phyloP scores from a whole-genome alignment of 73 alveolate genomes.

The Stentor coeruleus region DNA sequence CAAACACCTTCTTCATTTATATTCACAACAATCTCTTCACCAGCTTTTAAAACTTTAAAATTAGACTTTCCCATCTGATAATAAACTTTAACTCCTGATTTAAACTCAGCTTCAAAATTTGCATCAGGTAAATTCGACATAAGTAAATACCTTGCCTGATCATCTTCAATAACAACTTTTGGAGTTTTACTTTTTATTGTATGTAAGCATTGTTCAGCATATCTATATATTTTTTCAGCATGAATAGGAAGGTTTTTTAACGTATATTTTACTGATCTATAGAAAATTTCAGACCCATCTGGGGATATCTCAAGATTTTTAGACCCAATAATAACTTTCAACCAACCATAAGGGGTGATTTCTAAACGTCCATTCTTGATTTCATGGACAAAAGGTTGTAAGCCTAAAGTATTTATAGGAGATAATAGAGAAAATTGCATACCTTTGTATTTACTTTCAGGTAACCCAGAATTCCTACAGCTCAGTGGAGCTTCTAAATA shows the following conservation, averaged over 20 bases:
- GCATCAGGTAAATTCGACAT: conserved; percentile 18
- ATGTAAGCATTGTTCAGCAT: conserved; percentile 10
- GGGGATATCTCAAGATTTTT: conserved; percentile 14
- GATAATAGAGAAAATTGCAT: neutral
- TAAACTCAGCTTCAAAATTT: conserved; percentile 26
- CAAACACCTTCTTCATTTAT: neutral
- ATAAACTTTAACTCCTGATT: neutral
- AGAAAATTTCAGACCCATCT: conserved; percentile 23
- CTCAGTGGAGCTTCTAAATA: neutral
- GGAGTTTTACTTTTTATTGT: conserved; percentile 19
- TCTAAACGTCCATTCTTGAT: conserved; percentile 1
- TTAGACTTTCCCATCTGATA: neutral
- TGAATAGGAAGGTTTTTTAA: neutral
- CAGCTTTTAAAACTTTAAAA: neutral
- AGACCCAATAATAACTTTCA: neutral
- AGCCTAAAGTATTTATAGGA: neutral
- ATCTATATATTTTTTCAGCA: conserved; percentile 6
- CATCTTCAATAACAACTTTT: neutral
- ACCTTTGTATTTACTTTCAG: neutral
- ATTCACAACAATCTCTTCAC: neutral
- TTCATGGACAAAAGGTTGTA: conserved; percentile 21
- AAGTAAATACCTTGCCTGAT: conserved; percentile 20
- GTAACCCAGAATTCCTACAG: neutral
- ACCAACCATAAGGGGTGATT: conserved; percentile 21
- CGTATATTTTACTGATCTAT: neutral